Base-by-base conservation (phyloP, 768 basidiomycete genomes). In the Kwoniella bestiolae region DNA sequence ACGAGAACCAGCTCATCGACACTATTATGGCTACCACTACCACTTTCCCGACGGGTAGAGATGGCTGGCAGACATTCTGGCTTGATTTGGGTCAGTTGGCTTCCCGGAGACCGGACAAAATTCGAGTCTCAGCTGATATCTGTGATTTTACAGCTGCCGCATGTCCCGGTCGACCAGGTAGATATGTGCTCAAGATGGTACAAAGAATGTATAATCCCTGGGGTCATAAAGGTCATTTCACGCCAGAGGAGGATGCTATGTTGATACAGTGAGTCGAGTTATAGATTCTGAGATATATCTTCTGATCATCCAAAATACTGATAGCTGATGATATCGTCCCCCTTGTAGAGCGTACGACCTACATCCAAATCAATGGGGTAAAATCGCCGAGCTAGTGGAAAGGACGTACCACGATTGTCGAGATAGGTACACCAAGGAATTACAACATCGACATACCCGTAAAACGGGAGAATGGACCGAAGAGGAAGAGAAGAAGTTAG, bases 141-240 rank as follows among this genome's bases (percentile, higher is more conserved):
- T 47, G 29, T 16, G 45, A 16, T 34, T 16, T 50, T 12, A 4
- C 41, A 74, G 73, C 75, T 14, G 68, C 65, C 4, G 34, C 53
- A 5, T 46, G 68, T 3, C 73, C 73, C 11, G 75, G 75, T 38
- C 53, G 75, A 51, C 75, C 75, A 5, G 68, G 72, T 5, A 67
- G 68, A 47, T 71, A 67, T 32, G 73, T 74, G 47, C 68, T 69
- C 57, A 67, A 67, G 34, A 56, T 61, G 26, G 63, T 72, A 35
- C 63, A 70, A 50, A 23, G 75, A 52, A 56, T 59, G 51, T 74
- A 70, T 44, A 65, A 77, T 62, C 71, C 75, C 4, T 61, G 61
- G 18, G 73, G 67, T 2, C 63, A 65, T 23, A 74, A 77, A 56
- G 75, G 75, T 9, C 28, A 50, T 12, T 77, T 73, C 73, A 67